Evolutionary conservation across 2,329 filamentous ascomycete species (phyloP), one percentile per base, ranked within the genome.

Genomic region (Cylindrodendrum hubeiense): DNA sequence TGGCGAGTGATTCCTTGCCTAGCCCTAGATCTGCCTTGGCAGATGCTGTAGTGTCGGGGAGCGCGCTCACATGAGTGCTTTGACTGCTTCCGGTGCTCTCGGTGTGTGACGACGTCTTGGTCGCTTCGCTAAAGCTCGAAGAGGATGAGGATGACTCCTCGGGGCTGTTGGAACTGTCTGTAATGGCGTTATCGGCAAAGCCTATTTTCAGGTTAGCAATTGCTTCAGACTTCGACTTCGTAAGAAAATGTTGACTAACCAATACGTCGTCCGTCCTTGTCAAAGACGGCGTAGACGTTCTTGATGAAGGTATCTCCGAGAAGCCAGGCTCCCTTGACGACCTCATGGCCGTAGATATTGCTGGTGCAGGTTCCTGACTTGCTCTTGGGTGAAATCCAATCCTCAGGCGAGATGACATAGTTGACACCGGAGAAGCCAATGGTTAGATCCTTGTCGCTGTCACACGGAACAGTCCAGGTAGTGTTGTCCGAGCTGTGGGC

Each of bases 261-360:
- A 68, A 94, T 88, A 55, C 86, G 86, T 46, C 78, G 80, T 68
- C 89, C 75, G 67, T 95, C 93, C 57, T 88, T 88, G 77, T 97
- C 94, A 76, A 97, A 97, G 24, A 96, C 90, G 2, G 89, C 85
- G 76, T 97, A 97, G 17, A 97, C 94, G 71, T 97, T 97, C 82
- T 97, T 97, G 66, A 97, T 80, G 73, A 97, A 97, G 1, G 91
- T 88, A 70, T 94, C 94, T 2, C 94, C 94, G 1, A 97, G 79
- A n/a, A 97, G 84, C 93, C 94, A 97, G 28, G 89, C 72, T 71
- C 82, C 84, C 1, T 84, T 80, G 50, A 93, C 90, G 15, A 93
- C 88, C 75, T 91, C 87, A 26, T 89, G 85, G 2, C 91, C 92
- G 57, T 94, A 90, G 37, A 97, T 87, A 72, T 93, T 94, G 77